A percentile compares a stretch with the other conserved stretches of the same genome.
Evolutionary conservation across 495 filamentous ascomycete species (phyloP).

Genomic region (Penicillium manginii): DNA sequence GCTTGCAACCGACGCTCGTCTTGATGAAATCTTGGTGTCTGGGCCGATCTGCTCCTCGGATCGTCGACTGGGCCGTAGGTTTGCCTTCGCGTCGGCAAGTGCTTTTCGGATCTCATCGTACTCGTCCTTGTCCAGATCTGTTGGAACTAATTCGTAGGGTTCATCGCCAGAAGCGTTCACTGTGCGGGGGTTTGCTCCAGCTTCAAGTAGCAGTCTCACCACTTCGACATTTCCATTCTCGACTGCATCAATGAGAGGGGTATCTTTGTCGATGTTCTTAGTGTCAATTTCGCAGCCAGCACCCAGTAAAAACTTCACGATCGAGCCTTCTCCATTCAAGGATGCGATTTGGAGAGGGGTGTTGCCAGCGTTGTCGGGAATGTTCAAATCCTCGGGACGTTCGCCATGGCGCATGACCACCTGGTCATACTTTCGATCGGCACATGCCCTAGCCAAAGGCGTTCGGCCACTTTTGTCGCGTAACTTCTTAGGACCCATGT

Average conservation of each 20-base stretch:
- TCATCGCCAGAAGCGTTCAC: slow-evolving; percentile 86
- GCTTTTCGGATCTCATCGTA: slow-evolving; percentile 58
- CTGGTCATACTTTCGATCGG: slow-evolving; percentile 71
- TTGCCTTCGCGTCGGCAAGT: slow-evolving; percentile 51
- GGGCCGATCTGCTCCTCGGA: slow-evolving; percentile 63
- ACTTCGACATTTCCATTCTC: slow-evolving; percentile 94
- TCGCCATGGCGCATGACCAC: slow-evolving; percentile 71
- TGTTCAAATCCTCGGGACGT: slow-evolving; percentile 82
- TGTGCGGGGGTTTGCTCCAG: slow-evolving; percentile 85
- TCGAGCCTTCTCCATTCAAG: slow-evolving; percentile 77
- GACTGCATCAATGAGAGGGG: slow-evolving; percentile 91
- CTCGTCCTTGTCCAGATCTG: slow-evolving; percentile 72
- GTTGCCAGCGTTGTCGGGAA: slow-evolving; percentile 90
- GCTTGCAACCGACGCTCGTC: slow-evolving; percentile 60
- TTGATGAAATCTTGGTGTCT: slow-evolving; percentile 61
- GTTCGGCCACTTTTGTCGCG: slow-evolving; percentile 86
- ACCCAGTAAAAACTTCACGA: slow-evolving; percentile 72
- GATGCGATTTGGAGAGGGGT: slow-evolving; percentile 91
- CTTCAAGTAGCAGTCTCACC: slow-evolving; percentile 79
- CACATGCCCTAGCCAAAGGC: slow-evolving; percentile 79
- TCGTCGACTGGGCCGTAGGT: slow-evolving; percentile 53
- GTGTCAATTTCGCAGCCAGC: slow-evolving; percentile 81
- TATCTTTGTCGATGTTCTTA: slow-evolving; percentile 84
- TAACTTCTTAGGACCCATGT: slow-evolving; percentile 75
- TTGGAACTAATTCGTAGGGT: slow-evolving; percentile 78